phyloP scores from a whole-genome alignment of 2,329 filamentous ascomycete genomes.

The Polytolypa hystricis region DNA sequence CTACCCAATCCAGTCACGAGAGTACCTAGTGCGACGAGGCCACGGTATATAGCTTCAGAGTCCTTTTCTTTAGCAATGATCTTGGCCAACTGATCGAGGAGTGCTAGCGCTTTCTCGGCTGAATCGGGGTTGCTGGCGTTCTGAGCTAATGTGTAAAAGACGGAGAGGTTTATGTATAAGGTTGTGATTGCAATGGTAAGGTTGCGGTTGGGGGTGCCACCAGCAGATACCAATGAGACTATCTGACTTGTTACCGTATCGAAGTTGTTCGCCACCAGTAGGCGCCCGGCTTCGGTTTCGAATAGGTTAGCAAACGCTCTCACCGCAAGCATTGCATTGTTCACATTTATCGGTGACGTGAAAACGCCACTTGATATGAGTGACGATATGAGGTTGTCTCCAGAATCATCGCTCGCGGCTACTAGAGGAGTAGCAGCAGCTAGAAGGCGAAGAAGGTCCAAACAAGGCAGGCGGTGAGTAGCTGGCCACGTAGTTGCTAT shows the following conservation, averaged over 20 bases:
- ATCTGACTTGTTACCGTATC: slow-evolving; percentile 53
- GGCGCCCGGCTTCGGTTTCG: slow-evolving; percentile 58
- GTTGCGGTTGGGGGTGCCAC: slow-evolving; percentile 56
- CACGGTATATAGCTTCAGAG: slow-evolving; percentile 71
- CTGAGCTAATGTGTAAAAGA: slow-evolving; percentile 50
- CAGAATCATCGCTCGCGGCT: slow-evolving; percentile 48
- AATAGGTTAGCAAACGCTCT: slow-evolving; percentile 79
- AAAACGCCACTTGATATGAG: slow-evolving; percentile 51
- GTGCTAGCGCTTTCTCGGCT: slow-evolving; percentile 37
- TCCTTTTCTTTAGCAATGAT: slow-evolving; percentile 60
- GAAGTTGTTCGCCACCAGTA: slow-evolving; percentile 48
- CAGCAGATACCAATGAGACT: slow-evolving; percentile 44
- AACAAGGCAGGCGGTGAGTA: slow-evolving; percentile 64
- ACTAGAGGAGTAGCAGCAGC: slow-evolving; percentile 55
- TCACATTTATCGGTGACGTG: slow-evolving; percentile 53
- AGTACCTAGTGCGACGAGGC: slow-evolving; percentile 73
- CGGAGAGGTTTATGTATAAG: slow-evolving; percentile 71
- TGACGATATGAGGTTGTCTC: slow-evolving; percentile 47
- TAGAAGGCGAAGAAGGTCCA: slow-evolving; percentile 80
- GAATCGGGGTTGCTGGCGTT: slow-evolving; percentile 29
- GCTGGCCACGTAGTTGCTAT: slow-evolving; percentile 71
- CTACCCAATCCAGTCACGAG: slow-evolving; percentile 49
- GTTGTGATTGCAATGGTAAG: slow-evolving; percentile 74
- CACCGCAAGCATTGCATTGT: slow-evolving; percentile 78
- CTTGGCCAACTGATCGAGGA: slow-evolving; percentile 51